Base-by-base conservation (phyloP, 768 basidiomycete species). In the Boletus huronensis region DNA sequence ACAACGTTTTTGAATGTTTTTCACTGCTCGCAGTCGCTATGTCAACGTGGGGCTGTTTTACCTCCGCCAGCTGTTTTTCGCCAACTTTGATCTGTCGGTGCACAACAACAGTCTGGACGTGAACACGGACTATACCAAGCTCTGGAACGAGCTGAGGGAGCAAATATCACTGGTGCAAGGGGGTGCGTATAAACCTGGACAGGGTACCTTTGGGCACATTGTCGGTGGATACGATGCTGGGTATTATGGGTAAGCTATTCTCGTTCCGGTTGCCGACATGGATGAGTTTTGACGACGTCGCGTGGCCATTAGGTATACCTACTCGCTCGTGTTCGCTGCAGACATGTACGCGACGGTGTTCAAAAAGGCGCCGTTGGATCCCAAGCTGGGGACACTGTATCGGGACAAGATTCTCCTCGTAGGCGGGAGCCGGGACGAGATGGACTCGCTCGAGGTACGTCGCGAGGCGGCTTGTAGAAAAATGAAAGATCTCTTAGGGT, bases 41-140 rank as follows among this genome's bases (percentile, higher is more conserved):
- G 86, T 89, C 56, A 91, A 93, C 53, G 81, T 89, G 38, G 93
- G 92, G 9, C 71, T 94, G 31, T 89, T 84, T 70, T 89, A 88
- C 53, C 59, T 66, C 34, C 64, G 65, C 26, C 92, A 94, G 66
- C 73, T 93, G 6, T 93, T 92, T 79, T 91, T 90, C 63, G 90
- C 65, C 51, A 66, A 48, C 53, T 66, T 68, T 46, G 65, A 68
- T 42, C 31, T 66, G 21, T 32, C n/a, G 40, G 64, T 66, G 1
- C 66, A 66, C 45, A 49, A 66, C 49, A 66, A 66, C 23, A 66
- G 17, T 82, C 26, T 69, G 85, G 82, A 81, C 19, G 67, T 65
- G n/a, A 42, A 66, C 34, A 76, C 79, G 25, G 88, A 93, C 60
- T 88, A 87, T 66, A 92, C 89, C n/a, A 70, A 75, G 50, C 74